A percentile compares a stretch with the other conserved stretches of the same genome.
Conservation (phyloP, 2,329 filamentous ascomycete genomes). For the Fonsecaea multimorphosa region DNA sequence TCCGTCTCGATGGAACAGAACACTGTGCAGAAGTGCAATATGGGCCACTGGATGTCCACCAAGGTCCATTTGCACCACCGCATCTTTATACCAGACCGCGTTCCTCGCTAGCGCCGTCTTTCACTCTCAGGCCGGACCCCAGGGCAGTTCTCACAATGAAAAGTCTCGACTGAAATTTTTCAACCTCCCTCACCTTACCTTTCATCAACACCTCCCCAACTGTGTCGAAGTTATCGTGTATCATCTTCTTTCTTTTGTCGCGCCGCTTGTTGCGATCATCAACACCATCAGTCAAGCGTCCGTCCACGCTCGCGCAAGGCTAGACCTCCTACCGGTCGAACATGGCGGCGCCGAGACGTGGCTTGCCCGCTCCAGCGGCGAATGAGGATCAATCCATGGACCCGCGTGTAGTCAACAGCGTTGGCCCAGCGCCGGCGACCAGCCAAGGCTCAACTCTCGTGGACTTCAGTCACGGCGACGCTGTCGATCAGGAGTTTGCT, state of each 20-base stretch:
- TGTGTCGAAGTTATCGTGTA: constrained; percentile 3
- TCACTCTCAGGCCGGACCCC: background rate
- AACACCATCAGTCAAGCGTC: background rate
- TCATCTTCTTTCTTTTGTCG: background rate
- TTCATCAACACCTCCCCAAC: background rate
- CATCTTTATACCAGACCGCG: constrained; percentile 1
- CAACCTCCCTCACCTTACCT: background rate
- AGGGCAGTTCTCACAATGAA: background rate
- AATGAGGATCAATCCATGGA: background rate
- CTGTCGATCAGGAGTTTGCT: background rate
- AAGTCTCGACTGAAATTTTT: background rate
- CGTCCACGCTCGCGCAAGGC: background rate
- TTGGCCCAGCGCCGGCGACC: background rate
- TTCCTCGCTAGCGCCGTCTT: background rate
- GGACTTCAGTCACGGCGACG: background rate
- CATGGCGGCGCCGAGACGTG: background rate
- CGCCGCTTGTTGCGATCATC: background rate
- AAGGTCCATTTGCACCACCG: background rate
- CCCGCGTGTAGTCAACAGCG: background rate
- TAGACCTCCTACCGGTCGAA: background rate
- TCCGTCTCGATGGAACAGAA: background rate
- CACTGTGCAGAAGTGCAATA: background rate
- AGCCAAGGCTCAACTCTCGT: background rate
- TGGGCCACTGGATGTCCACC: background rate
- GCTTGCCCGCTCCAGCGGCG: background rate